Evolutionary conservation across 2,329 filamentous ascomycete species (phyloP), one percentile per base, ranked within the genome.

Genomic region (Neoscytalidium dimidiatum): DNA sequence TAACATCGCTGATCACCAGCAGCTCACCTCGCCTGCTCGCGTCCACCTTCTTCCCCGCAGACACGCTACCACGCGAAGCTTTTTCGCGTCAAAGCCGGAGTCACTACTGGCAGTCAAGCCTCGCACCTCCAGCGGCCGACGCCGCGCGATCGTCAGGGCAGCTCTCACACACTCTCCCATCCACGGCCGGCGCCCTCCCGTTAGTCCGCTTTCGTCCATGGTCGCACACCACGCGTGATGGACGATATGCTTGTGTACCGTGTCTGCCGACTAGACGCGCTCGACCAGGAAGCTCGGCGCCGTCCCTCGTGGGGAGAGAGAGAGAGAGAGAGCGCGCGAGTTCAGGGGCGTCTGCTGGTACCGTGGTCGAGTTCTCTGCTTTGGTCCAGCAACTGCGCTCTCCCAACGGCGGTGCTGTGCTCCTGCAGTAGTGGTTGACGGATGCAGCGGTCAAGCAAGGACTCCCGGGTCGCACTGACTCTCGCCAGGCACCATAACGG

Each of bases 401-500:
- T 3, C n/a, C 4, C 38, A 58, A 58, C 53, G 53, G 53, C 53
- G 53, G 38, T 44, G 26, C 38, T 17, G 28, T 46, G 8, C 9
- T 46, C 35, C 38, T 44, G 56, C 56, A 44, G 38, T 58, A 58
- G 26, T 43, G 7, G 11, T 41, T 9, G 23, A 26, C 14, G 53
- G 26, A 57, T 28, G 51, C 51, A 31, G 51, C 31, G 19, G 51
- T 4, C 35, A 28, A 41, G 52, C 52, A 60, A 46, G 56, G 56
- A 19, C n/a, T n/a, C 56, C n/a, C 17, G 41, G 28, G 56, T 60
- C 21, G 28, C 56, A 60, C 56, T 44, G 56, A 60, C 56, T 60
- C 56, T 31, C n/a, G n/a, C n/a, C 56, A 60, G 56, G 56, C 56
- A 44, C 56, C 38, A 17, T 21, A 19, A 11, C 53, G 35, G 9